phyloP scores from a whole-genome alignment of 148 eudicot genomes.

The Silene conica region DNA sequence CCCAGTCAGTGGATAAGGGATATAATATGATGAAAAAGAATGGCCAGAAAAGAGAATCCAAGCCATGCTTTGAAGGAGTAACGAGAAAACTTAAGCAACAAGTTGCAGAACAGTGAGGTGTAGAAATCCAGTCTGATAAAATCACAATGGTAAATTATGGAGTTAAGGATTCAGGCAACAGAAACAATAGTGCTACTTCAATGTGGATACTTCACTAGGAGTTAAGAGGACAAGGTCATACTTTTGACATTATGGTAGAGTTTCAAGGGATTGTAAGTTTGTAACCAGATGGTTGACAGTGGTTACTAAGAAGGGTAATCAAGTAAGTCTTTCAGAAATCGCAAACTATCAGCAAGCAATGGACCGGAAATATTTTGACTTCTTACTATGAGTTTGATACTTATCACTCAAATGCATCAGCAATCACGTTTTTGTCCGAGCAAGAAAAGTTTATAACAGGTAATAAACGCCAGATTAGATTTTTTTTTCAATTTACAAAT shows the following conservation, averaged over 20 bases:
- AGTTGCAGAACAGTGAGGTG: too few species aligned
- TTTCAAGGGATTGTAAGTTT: not conserved
- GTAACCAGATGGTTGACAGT: not conserved
- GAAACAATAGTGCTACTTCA: too few species aligned
- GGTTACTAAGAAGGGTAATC: not conserved
- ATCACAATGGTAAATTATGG: not conserved
- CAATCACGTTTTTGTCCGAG: not conserved
- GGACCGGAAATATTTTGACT: not conserved
- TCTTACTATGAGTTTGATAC: not conserved
- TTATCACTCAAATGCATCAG: not conserved
- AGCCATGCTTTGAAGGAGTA: not conserved
- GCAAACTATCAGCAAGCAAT: not conserved
- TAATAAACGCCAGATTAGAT: too few species aligned
- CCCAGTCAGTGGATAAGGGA: not conserved
- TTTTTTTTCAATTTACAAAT: too few species aligned
- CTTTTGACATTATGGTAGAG: too few species aligned
- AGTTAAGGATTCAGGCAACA: too few species aligned
- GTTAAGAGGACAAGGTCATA: too few species aligned
- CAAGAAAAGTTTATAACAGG: not conserved
- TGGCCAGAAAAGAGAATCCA: not conserved
- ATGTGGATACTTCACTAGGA: too few species aligned
- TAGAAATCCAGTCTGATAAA: not conserved
- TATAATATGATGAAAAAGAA: slow-evolving; percentile 5
- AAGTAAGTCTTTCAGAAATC: not conserved
- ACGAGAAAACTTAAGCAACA: not conserved